Conservation (phyloP, 441 rosid species). For the Erysimum pusillum region DNA sequence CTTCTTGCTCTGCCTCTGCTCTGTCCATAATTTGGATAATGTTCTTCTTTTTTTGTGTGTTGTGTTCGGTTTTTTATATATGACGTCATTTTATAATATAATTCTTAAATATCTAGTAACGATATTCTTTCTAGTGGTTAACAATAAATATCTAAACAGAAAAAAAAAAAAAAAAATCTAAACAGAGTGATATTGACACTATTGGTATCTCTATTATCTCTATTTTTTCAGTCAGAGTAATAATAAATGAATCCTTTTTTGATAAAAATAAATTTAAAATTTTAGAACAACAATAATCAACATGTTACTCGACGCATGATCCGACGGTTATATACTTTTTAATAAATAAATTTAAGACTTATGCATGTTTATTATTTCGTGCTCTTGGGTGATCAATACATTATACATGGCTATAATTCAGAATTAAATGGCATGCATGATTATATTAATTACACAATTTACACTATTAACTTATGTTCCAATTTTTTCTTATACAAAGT, state of each 20-base stretch:
- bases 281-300: neutral
- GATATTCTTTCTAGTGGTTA: constrained; percentile 30
- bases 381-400: neutral
- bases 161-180: too few species aligned
- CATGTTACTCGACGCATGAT: neutral
- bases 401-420: neutral
- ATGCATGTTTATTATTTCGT: neutral
- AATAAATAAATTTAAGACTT: neutral
- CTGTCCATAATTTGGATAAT: constrained; percentile 40
- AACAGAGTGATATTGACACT: constrained; percentile 34
- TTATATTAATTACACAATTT: neutral
- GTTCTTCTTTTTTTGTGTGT: constrained; percentile 16
- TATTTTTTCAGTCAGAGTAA: neutral
- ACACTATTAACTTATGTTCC: neutral
- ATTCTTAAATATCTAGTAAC: neutral
- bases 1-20: constrained; percentile 42
- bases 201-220: constrained; percentile 31
- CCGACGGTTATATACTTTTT: neutral
- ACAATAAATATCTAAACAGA: too few species aligned
- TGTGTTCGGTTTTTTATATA: constrained; percentile 15
- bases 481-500: neutral
- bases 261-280: too few species aligned
- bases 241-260: too few species aligned
- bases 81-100: constrained; percentile 18
- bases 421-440: neutral